Evolutionary conservation across 805 yeast species (phyloP).

Genomic region (Candida dendrica): DNA sequence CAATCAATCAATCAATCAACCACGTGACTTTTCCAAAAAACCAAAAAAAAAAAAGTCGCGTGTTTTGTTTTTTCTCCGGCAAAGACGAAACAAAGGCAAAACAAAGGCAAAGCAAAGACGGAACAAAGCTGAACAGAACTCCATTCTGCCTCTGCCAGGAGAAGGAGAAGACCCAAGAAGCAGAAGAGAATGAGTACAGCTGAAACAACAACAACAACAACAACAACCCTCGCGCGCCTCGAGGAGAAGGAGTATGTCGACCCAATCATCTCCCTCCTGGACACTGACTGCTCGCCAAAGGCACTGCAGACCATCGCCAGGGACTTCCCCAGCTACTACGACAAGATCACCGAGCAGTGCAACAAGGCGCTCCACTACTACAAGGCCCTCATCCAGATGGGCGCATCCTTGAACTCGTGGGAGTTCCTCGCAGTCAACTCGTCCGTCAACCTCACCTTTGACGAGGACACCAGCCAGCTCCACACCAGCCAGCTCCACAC

Average conservation of each 20-base stretch:
- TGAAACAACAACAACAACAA: background rate
- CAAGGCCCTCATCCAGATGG: slow-evolving; percentile 20
- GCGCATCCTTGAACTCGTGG: slow-evolving; percentile 23
- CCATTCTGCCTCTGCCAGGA: background rate
- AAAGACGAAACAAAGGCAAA: too few species aligned
- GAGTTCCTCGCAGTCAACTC: slow-evolving; percentile 23
- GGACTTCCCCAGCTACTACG: slow-evolving; percentile 7
- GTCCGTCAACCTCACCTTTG: slow-evolving; percentile 21
- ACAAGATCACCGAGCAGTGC: slow-evolving; percentile 18
- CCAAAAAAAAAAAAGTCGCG: too few species aligned
- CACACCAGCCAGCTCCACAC: background rate
- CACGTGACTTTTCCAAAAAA: too few species aligned
- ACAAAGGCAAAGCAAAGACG: too few species aligned
- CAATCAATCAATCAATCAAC: too few species aligned
- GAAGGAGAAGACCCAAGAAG: too few species aligned
- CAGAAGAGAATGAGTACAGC: too few species aligned
- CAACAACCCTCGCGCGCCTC: background rate
- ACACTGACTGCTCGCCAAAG: slow-evolving; percentile 1
- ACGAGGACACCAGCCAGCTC: slow-evolving; percentile 5
- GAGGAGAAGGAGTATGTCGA: slow-evolving; percentile 8
- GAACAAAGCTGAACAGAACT: too few species aligned
- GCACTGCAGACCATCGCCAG: slow-evolving; percentile 7
- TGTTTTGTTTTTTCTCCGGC: too few species aligned
- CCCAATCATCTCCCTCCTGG: slow-evolving; percentile 10
- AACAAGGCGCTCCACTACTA: slow-evolving; percentile 19